Percentiles rank a stretch among this genome's conserved stretches.
Conservation (phyloP, 139 green algal species). For the Micractinium sp. region DNA sequence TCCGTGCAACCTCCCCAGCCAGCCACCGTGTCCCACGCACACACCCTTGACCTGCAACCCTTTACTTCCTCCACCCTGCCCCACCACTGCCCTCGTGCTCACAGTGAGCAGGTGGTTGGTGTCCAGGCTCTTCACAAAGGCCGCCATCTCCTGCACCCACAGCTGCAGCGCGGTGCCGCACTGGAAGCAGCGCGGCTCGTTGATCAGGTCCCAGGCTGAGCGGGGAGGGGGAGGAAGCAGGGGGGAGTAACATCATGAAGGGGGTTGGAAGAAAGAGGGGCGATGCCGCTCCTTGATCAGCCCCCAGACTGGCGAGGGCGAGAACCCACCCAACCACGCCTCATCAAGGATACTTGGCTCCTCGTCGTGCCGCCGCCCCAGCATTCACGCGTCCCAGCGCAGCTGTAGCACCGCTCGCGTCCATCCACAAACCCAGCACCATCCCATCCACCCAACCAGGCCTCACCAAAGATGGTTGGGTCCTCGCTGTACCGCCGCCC, state of each 20-base stretch:
- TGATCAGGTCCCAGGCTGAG: constrained; percentile 64
- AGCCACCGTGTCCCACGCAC: not conserved
- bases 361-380: too few species aligned
- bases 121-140: constrained; percentile 57
- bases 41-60: not conserved
- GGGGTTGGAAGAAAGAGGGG: not conserved
- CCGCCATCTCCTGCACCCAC: constrained; percentile 52
- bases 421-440: too few species aligned
- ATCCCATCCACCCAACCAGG: not conserved
- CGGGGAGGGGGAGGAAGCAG: not conserved
- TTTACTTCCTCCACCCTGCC: not conserved
- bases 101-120: constrained; percentile 54
- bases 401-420: too few species aligned
- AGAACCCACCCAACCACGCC: too few species aligned
- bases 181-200: constrained; percentile 54
- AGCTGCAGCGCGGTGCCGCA: constrained; percentile 15
- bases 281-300: too few species aligned
- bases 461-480: constrained; percentile 68
- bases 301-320: too few species aligned
- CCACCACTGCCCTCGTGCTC: not conserved
- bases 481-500: constrained; percentile 67
- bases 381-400: too few species aligned
- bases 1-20: not conserved
- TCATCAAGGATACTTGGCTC: too few species aligned
- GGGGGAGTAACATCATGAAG: not conserved